Percentiles rank a stretch among this genome's conserved stretches.
Evolutionary conservation across 257 asterid genomes (phyloP).

Genomic region (Nicotiana benthamiana): DNA sequence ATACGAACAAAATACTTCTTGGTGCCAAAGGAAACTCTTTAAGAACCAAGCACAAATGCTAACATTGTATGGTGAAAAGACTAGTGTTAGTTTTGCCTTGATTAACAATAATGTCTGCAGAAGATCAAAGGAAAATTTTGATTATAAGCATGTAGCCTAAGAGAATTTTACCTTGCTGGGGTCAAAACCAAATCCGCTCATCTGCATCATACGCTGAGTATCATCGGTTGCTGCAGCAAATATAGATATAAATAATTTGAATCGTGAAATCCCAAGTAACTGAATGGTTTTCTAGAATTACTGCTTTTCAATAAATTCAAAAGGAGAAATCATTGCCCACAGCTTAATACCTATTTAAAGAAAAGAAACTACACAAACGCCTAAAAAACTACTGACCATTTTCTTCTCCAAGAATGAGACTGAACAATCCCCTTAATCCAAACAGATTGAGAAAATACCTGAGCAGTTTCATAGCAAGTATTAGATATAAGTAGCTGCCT

Average conservation of each 20-base stretch:
- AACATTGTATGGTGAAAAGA: background rate
- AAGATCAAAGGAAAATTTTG: background rate
- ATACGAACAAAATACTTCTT: background rate
- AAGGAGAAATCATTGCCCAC: background rate
- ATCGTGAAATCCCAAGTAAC: background rate
- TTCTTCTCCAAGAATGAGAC: constrained; percentile 93
- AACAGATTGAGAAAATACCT: constrained; percentile 93
- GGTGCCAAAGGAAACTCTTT: background rate
- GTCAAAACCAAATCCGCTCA: constrained; percentile 90
- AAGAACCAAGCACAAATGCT: background rate
- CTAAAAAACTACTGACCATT: constrained; percentile 46
- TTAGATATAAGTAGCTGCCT: background rate
- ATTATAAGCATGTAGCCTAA: background rate
- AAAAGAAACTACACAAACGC: background rate
- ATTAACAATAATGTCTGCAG: background rate
- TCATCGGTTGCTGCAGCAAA: constrained; percentile 67
- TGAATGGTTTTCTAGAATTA: background rate
- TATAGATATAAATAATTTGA: constrained; percentile 9
- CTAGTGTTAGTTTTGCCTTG: background rate
- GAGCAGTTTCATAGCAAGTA: background rate
- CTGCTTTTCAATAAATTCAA: background rate
- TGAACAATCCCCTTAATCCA: constrained; percentile 85
- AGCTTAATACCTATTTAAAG: background rate
- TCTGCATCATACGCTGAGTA: constrained; percentile 96
- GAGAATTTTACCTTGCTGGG: constrained; percentile 56